Evolutionary conservation across 768 basidiomycete genomes (phyloP).

Genomic region (Tulasnella sp.): DNA sequence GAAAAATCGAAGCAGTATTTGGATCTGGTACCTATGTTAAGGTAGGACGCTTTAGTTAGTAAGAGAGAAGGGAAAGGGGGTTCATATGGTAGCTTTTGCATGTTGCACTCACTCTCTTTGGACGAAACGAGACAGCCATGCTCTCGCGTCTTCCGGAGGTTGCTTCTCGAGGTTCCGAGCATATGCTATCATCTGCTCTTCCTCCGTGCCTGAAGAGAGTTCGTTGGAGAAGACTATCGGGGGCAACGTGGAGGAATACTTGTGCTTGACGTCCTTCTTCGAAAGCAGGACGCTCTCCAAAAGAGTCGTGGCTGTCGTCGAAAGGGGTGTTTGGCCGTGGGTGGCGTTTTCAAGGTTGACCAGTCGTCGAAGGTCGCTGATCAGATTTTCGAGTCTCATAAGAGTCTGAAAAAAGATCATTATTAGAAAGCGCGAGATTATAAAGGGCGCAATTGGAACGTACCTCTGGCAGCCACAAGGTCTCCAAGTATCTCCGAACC

Average conservation of each 20-base stretch:
- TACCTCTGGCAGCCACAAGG: conserved; percentile 14
- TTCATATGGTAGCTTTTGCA: background rate
- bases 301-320: background rate
- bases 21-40: background rate
- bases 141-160: background rate
- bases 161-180: background rate
- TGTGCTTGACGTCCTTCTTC: background rate
- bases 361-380: conserved; percentile 2
- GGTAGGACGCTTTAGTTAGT: background rate
- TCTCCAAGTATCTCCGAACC: conserved; percentile 5
- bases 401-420: background rate
- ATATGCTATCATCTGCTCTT: background rate
- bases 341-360: conserved; percentile 1
- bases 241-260: background rate
- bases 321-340: background rate
- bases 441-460: background rate
- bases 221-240: background rate
- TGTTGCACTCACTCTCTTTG: background rate
- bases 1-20: background rate
- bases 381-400: background rate
- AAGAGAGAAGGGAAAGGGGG: background rate
- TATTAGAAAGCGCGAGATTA: background rate
- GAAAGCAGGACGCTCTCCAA: background rate
- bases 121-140: background rate
- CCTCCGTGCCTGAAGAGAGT: background rate